These are phyloP conservation scores for Pythium sukuiense DNA, from an alignment of 352 stramenopile species.

Conservation along the genomic window DNA sequence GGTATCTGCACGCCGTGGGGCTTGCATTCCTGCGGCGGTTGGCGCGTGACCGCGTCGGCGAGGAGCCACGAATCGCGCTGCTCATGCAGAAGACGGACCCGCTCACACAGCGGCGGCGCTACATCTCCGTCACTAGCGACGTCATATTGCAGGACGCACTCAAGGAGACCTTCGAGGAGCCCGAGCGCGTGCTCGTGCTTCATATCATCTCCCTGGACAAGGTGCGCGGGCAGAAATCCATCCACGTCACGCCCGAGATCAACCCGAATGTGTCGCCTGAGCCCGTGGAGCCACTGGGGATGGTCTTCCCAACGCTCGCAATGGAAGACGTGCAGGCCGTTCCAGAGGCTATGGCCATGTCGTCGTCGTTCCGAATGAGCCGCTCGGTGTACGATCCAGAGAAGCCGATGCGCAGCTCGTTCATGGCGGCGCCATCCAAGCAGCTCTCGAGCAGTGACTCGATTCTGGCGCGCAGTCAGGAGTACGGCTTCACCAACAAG, in stretches of 20 bases:
- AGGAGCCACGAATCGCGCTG: slow-evolving; percentile 54
- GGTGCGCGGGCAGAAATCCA: slow-evolving; percentile 47
- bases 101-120: slow-evolving; percentile 38
- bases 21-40: slow-evolving; percentile 70
- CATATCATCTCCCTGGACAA: slow-evolving; percentile 72
- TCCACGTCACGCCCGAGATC: slow-evolving; percentile 74
- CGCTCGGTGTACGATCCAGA: slow-evolving; percentile 65
- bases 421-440: slow-evolving; percentile 20
- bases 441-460: slow-evolving; percentile 41
- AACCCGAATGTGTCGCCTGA: slow-evolving; percentile 85
- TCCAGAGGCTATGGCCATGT: slow-evolving; percentile 30
- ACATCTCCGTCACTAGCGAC: slow-evolving; percentile 62
- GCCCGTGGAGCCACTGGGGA: slow-evolving; percentile 55
- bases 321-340: slow-evolving; percentile 43
- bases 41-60: slow-evolving; percentile 66
- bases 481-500: slow-evolving; percentile 19
- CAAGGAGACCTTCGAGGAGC: slow-evolving; percentile 64
- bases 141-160: slow-evolving; percentile 52
- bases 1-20: slow-evolving; percentile 75
- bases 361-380: slow-evolving; percentile 43
- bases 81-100: slow-evolving; percentile 51
- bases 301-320: slow-evolving; percentile 73
- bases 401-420: slow-evolving; percentile 26
- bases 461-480: slow-evolving; percentile 15
- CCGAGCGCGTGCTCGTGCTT: slow-evolving; percentile 63